Percentiles rank a stretch among this genome's conserved stretches.
Evolutionary conservation across 345 rosid species (phyloP).

Genomic region (Combretum micranthum): DNA sequence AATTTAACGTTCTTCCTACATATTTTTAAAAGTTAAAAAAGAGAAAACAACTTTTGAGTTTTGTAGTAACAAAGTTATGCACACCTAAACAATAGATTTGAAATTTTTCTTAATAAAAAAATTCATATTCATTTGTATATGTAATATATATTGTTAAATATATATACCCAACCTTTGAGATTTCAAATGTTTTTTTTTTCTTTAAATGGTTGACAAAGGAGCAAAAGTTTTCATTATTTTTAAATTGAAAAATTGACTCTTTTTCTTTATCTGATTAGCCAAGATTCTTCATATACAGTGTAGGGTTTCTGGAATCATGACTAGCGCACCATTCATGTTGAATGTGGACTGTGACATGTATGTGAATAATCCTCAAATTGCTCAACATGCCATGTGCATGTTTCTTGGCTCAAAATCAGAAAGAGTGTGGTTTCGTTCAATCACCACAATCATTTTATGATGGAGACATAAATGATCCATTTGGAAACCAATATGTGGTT

Average conservation of each 20-base stretch:
- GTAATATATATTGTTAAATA: no score
- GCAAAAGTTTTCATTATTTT: no score
- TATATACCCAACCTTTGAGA: no score
- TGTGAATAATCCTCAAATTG: slow-evolving; percentile 43
- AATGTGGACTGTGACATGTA: slow-evolving; percentile 81
- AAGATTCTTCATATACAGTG: slow-evolving; percentile 20
- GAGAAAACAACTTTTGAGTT: no score
- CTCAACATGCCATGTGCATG: slow-evolving; percentile 45
- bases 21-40: no score
- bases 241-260: background rate
- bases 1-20: no score
- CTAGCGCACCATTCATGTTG: slow-evolving; percentile 66
- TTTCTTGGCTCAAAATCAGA: slow-evolving; percentile 18
- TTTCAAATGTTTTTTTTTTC: no score
- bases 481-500: slow-evolving; percentile 23
- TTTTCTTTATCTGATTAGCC: background rate
- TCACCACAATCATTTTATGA: slow-evolving; percentile 43
- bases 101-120: no score
- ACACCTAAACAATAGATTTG: no score
- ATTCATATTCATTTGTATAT: no score
- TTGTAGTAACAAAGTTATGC: no score
- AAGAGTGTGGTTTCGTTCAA: slow-evolving; percentile 38
- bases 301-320: slow-evolving; percentile 64
- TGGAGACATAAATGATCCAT: slow-evolving; percentile 25
- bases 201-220: no score